These are phyloP conservation scores for Piper betle DNA, from an alignment of 164 flowering plant species.

Conservation along the genomic window DNA sequence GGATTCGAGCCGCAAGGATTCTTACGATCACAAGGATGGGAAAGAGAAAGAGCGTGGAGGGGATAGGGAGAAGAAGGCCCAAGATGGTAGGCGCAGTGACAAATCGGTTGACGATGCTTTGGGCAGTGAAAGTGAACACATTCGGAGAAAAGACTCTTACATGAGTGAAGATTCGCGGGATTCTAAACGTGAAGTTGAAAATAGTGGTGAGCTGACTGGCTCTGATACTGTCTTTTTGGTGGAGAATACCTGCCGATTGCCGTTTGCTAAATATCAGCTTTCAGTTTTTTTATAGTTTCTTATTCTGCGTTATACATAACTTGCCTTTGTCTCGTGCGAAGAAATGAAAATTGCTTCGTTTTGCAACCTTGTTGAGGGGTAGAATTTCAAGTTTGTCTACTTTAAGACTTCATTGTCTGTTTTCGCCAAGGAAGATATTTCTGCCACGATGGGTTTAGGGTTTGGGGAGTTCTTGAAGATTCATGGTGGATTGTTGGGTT, in stretches of 20 bases:
- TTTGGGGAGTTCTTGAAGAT: too few relatives aligned
- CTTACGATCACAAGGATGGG: constrained; percentile 20
- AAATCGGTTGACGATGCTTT: constrained; percentile 8
- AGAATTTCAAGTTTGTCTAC: too few relatives aligned
- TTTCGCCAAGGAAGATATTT: too few relatives aligned
- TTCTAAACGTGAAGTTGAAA: constrained; percentile 21
- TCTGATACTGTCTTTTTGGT: not conserved
- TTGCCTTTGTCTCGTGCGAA: too few relatives aligned
- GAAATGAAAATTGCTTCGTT: too few relatives aligned
- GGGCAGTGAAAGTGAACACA: constrained; percentile 13
- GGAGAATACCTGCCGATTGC: too few relatives aligned
- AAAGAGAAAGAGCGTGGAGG: constrained; percentile 30
- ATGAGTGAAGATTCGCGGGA: constrained; percentile 17
- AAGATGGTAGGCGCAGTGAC: constrained; percentile 19
- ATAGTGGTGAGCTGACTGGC: constrained; percentile 39
- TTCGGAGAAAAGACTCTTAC: constrained; percentile 22
- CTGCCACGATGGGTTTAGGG: too few relatives aligned
- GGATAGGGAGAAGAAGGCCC: constrained; percentile 32
- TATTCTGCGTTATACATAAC: not conserved
- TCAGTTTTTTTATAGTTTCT: too few relatives aligned
- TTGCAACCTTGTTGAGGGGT: too few relatives aligned
- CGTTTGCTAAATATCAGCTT: too few relatives aligned
- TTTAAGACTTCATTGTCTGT: too few relatives aligned
- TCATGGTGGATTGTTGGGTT: too few relatives aligned
- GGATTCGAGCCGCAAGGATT: constrained; percentile 34